Evolutionary conservation across 2,329 filamentous ascomycete species (phyloP).

Genomic region (Plectosphaerella sp.): DNA sequence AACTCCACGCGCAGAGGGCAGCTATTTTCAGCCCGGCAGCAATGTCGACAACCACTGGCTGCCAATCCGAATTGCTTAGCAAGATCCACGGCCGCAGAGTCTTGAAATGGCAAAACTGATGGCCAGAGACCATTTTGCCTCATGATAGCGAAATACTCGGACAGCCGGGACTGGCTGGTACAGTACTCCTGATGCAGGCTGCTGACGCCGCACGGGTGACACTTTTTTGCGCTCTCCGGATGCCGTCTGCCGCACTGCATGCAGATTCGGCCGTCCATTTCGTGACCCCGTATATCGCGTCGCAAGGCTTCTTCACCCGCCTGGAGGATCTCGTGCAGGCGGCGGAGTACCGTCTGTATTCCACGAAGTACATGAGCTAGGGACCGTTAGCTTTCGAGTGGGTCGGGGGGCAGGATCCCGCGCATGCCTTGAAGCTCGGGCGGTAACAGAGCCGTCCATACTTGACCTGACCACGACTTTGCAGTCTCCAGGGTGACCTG

Average conservation of each 20-base stretch:
- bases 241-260: not conserved
- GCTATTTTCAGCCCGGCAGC: not conserved
- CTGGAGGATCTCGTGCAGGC: not conserved
- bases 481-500: not conserved
- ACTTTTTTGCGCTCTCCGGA: not conserved
- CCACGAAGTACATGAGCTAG: not conserved
- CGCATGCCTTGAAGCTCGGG: not conserved
- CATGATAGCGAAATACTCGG: not conserved
- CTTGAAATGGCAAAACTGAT: not conserved
- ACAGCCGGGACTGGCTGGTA: not conserved
- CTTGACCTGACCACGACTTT: not conserved
- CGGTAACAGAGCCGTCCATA: not conserved
- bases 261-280: not conserved
- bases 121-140: not conserved
- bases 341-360: not conserved
- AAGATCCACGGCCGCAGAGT: not conserved
- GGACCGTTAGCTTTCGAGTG: not conserved
- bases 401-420: not conserved
- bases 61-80: not conserved
- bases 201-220: not conserved
- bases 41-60: not conserved
- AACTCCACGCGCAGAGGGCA: not conserved
- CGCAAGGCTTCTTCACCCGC: not conserved
- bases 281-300: not conserved
- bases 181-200: not conserved